Percentiles rank a stretch among this genome's conserved stretches.
These are phyloP conservation scores for Leonotis leonurus DNA, from an alignment of 257 asterid species.

Conservation along the genomic window DNA sequence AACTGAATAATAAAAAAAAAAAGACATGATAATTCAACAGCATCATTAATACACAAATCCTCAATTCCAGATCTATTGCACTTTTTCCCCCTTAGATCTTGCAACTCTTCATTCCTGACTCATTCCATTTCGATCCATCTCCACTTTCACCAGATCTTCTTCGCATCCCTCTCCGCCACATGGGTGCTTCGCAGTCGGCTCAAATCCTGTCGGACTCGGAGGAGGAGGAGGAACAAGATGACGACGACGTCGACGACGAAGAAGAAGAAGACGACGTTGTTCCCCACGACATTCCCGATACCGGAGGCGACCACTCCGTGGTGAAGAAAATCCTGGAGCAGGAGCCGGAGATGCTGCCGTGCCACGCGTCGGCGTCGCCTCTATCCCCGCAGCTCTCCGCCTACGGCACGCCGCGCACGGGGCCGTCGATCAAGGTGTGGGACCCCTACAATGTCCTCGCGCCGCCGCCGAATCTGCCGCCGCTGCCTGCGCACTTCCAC, in stretches of 20 bases:
- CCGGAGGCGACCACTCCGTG: constrained; percentile 27
- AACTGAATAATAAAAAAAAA: not conserved
- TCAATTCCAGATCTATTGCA: constrained; percentile 13
- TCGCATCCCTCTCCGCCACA: constrained; percentile 17
- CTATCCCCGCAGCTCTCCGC: constrained; percentile 93
- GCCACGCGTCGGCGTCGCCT: constrained; percentile 96
- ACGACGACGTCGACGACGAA: constrained; percentile 28
- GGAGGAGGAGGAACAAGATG: constrained; percentile 37
- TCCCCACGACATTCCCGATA: constrained; percentile 19
- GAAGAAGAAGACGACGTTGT: constrained; percentile 30
- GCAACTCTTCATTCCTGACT: not conserved
- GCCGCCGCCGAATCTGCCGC: constrained; percentile 52
- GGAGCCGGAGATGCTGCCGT: constrained; percentile 97
- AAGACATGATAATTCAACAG: not conserved
- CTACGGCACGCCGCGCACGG: constrained; percentile 69
- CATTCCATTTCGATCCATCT: not conserved
- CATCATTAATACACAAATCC: not conserved
- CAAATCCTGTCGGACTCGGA: constrained; percentile 47
- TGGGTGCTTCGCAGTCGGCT: constrained; percentile 84
- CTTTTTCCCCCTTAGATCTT: constrained; percentile 13
- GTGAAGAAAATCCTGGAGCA: constrained; percentile 77
- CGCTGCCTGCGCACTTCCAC: constrained; percentile 34
- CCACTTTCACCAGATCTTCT: constrained; percentile 14
- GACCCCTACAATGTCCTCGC: constrained; percentile 91
- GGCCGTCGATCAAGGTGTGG: constrained; percentile 92